Percentiles rank a stretch among this genome's conserved stretches.
Conservation (phyloP, 2,329 filamentous ascomycete species). For the Incumbomyces delicatus region DNA sequence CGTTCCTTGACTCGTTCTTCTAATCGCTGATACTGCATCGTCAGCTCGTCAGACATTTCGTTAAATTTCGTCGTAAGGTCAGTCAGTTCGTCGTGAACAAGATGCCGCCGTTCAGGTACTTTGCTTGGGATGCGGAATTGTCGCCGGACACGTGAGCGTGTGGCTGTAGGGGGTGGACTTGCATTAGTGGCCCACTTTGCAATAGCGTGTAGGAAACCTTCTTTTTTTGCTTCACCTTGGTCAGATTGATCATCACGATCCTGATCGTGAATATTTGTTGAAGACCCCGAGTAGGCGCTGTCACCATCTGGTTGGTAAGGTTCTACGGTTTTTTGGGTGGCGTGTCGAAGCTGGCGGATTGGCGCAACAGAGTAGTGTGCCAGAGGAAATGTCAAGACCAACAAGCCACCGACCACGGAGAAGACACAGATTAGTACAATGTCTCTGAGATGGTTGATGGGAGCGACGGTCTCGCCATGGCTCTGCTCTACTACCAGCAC, state of each 20-base stretch:
- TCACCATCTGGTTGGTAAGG: conserved; percentile 34
- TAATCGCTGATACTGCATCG: conserved; percentile 73
- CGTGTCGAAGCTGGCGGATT: conserved; percentile 64
- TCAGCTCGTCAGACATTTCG: conserved; percentile 83
- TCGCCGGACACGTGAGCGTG: conserved; percentile 17
- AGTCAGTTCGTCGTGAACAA: conserved; percentile 73
- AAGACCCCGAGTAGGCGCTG: conserved; percentile 32
- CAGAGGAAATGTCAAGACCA: conserved; percentile 64
- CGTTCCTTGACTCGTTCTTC: conserved; percentile 77
- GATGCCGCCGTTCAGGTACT: conserved; percentile 64
- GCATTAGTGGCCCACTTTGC: conserved; percentile 10
- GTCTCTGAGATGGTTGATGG: conserved; percentile 64
- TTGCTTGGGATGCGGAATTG: conserved; percentile 74
- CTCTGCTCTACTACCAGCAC: conserved; percentile 70
- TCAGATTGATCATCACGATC: conserved; percentile 40
- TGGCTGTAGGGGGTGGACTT: conserved; percentile 7
- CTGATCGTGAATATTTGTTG: conserved; percentile 27
- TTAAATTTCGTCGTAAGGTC: conserved; percentile 81
- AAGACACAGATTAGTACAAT: conserved; percentile 80
- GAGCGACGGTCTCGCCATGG: conserved; percentile 62
- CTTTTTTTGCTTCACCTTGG: conserved; percentile 30
- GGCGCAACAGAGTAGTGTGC: conserved; percentile 75
- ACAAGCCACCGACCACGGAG: conserved; percentile 63
- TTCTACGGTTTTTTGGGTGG: conserved; percentile 63
- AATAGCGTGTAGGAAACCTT: conserved; percentile 15